Percentiles rank a stretch among this genome's conserved stretches.
Conservation (phyloP, 1,139 yeast genomes). For the Torulaspora pretoriensis region DNA sequence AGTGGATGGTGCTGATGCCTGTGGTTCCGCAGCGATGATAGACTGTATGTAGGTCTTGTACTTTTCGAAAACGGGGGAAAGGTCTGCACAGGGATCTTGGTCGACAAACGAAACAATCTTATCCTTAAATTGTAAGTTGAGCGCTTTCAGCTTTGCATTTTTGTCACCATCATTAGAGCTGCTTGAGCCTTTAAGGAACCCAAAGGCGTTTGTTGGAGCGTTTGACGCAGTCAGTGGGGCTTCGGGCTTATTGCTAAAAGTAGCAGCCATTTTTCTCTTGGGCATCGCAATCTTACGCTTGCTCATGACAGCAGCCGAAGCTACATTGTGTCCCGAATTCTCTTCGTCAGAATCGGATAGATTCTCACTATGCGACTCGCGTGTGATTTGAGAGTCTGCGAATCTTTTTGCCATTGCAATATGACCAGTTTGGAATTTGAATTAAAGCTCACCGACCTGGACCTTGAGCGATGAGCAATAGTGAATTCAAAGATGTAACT, state of each 20-base stretch:
- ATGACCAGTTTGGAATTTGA: background rate
- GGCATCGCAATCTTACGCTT: constrained; percentile 66
- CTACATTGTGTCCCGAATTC: constrained; percentile 42
- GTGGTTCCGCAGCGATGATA: constrained; percentile 5
- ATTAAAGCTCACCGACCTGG: too few relatives aligned
- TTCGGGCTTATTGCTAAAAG: background rate
- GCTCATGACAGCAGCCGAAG: constrained; percentile 62
- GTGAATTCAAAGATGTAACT: too few relatives aligned
- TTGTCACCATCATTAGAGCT: constrained; percentile 12
- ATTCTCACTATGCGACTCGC: constrained; percentile 39
- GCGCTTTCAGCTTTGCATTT: constrained; percentile 51
- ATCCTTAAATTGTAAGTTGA: constrained; percentile 60
- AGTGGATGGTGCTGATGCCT: background rate
- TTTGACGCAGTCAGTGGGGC: background rate
- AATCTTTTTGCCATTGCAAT: constrained; percentile 57
- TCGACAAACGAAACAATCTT: constrained; percentile 44
- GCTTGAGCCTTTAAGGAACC: constrained; percentile 1
- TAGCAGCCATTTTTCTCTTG: constrained; percentile 34
- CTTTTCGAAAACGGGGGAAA: constrained; percentile 53
- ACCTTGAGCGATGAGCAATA: too few relatives aligned
- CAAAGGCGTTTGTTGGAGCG: constrained; percentile 1
- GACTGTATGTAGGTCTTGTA: constrained; percentile 48
- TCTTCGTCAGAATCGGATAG: constrained; percentile 37
- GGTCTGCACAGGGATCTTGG: constrained; percentile 53
- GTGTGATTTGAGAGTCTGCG: constrained; percentile 57